These are phyloP conservation scores for Hirschfeldia incana DNA, from an alignment of 345 rosid genomes.

Conservation along the genomic window DNA sequence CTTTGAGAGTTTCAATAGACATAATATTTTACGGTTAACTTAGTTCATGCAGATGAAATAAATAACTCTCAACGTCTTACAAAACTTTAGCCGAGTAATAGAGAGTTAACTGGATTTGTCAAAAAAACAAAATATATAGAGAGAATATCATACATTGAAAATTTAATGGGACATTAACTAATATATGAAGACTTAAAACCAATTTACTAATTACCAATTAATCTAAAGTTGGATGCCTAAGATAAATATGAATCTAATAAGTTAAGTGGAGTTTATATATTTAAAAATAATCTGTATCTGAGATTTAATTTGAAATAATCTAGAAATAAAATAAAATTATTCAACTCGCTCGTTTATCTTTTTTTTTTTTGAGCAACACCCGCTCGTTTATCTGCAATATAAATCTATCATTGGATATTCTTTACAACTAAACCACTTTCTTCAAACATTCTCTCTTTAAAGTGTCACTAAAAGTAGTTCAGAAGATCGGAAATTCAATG, in stretches of 20 bases:
- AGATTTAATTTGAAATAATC: neutral
- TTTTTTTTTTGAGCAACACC: neutral
- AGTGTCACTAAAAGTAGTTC: conserved; percentile 1
- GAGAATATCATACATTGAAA: no score
- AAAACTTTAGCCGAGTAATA: no score
- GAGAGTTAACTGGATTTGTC: neutral
- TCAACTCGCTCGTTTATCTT: neutral
- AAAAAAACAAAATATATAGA: no score
- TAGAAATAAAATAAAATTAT: neutral
- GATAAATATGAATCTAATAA: no score
- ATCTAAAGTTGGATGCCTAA: no score
- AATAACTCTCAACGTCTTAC: neutral
- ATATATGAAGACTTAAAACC: no score
- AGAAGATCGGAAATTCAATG: neutral
- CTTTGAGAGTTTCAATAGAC: conserved; percentile 4
- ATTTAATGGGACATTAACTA: no score
- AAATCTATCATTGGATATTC: neutral
- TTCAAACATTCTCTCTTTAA: neutral
- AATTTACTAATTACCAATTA: no score
- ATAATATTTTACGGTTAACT: conserved; percentile 2
- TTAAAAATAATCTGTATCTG: neutral
- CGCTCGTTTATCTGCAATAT: neutral
- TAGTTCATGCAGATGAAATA: conserved; percentile 26
- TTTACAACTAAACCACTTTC: neutral
- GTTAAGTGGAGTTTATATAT: no score